Conservation (phyloP, 2,329 filamentous ascomycete species). For the Metarhizium album region DNA sequence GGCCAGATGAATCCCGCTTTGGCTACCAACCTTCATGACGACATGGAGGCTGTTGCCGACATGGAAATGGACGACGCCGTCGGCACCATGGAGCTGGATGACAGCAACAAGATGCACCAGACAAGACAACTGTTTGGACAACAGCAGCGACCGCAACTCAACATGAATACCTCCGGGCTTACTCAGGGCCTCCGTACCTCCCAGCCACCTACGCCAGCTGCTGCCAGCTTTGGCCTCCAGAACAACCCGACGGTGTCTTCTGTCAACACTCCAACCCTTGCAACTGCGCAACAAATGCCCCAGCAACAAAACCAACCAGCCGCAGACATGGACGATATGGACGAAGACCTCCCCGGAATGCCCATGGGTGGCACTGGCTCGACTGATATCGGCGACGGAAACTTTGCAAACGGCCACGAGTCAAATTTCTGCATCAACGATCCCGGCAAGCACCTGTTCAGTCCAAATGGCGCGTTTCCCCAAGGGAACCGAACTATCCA, state of each 20-base stretch:
- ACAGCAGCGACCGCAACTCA: constrained; percentile 57
- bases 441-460: constrained; percentile 87
- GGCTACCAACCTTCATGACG: constrained; percentile 33
- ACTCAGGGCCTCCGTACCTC: constrained; percentile 74
- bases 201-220: constrained; percentile 74
- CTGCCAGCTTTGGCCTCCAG: constrained; percentile 67
- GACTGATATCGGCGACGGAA: constrained; percentile 39
- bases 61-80: constrained; percentile 94
- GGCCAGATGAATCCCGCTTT: constrained; percentile 33
- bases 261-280: constrained; percentile 87
- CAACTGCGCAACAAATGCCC: constrained; percentile 64
- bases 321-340: constrained; percentile 51
- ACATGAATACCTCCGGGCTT: constrained; percentile 67
- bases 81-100: constrained; percentile 52
- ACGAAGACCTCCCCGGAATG: constrained; percentile 60
- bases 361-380: constrained; percentile 48
- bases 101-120: constrained; percentile 56
- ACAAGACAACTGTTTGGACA: constrained; percentile 59
- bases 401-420: constrained; percentile 37
- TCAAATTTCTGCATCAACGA: constrained; percentile 68
- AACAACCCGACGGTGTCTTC: constrained; percentile 96
- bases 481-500: constrained; percentile 54
- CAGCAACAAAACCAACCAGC: constrained; percentile 43
- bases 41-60: constrained; percentile 79
- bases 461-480: constrained; percentile 64